These are phyloP conservation scores for Gentiana macrophylla DNA, from an alignment of 257 asterid species.

Conservation along the genomic window DNA sequence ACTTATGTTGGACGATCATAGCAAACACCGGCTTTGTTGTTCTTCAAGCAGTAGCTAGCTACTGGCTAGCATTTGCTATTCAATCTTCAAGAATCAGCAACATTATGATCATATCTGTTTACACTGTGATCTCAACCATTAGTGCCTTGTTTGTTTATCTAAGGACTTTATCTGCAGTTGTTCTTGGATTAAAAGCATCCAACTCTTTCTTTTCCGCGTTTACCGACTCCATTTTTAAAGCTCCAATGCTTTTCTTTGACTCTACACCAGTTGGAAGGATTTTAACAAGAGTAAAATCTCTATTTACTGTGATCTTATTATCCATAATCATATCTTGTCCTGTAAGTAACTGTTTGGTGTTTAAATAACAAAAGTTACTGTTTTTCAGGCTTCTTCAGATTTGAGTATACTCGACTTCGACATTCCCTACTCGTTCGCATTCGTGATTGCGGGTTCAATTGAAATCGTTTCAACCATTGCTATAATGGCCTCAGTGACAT, in stretches of 20 bases:
- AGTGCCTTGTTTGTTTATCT: conserved; percentile 44
- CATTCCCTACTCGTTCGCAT: conserved; percentile 40
- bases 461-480: conserved; percentile 44
- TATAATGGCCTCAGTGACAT: conserved; percentile 58
- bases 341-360: too few species aligned
- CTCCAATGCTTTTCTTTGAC: conserved; percentile 81
- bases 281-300: conserved; percentile 48
- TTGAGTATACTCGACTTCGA: conserved; percentile 58
- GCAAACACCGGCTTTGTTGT: conserved; percentile 38
- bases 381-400: conserved; percentile 67
- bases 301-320: not conserved
- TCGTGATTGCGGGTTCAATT: conserved; percentile 22
- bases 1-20: conserved; percentile 3
- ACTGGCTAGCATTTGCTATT: conserved; percentile 59
- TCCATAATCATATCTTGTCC: not conserved
- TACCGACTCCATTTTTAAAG: conserved; percentile 44
- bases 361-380: not conserved
- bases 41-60: conserved; percentile 68
- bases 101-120: conserved; percentile 31
- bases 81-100: conserved; percentile 28
- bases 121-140: conserved; percentile 30
- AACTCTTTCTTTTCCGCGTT: conserved; percentile 49
- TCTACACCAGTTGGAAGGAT: conserved; percentile 82
- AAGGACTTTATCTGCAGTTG: conserved; percentile 40
- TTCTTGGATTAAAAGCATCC: conserved; percentile 62